phyloP scores from a whole-genome alignment of 1,284 basidiomycete species.

The Austroboletus sp. region DNA sequence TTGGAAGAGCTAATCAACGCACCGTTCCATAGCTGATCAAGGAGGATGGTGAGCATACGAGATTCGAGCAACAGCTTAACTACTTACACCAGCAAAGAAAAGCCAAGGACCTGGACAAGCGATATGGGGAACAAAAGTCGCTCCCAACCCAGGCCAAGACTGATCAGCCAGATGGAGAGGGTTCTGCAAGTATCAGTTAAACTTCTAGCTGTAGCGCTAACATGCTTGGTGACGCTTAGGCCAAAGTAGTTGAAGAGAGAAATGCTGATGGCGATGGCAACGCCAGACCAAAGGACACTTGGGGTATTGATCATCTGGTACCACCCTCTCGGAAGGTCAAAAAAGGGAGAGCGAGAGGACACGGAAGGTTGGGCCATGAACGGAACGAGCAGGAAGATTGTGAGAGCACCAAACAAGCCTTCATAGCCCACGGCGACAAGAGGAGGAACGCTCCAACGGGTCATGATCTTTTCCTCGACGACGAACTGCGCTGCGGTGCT shows the following conservation, averaged over 20 bases:
- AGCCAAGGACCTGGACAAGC: constrained; percentile 82
- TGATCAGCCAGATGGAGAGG: constrained; percentile 85
- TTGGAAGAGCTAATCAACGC: constrained; percentile 16
- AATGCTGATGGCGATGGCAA: constrained; percentile 79
- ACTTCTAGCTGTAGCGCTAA: constrained; percentile 82
- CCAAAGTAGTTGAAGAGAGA: constrained; percentile 97
- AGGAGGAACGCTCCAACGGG: constrained; percentile 81
- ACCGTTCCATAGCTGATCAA: constrained; percentile 53
- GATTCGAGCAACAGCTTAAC: constrained; percentile 26
- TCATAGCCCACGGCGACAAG: constrained; percentile 91
- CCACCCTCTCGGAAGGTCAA: constrained; percentile 88
- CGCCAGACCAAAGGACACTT: constrained; percentile 67
- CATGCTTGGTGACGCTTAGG: constrained; percentile 83
- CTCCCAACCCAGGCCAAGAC: constrained; percentile 90
- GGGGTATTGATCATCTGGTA: constrained; percentile 80
- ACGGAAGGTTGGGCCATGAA: constrained; percentile 58
- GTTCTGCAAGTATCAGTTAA: constrained; percentile 96
- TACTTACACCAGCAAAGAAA: constrained; percentile 78
- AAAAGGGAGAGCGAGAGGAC: constrained; percentile 64
- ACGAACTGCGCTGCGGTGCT: constrained; percentile 90
- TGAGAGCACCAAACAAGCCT: constrained; percentile 83
- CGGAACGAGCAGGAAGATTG: constrained; percentile 69
- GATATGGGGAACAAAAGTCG: constrained; percentile 76
- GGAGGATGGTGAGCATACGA: constrained; percentile 7
- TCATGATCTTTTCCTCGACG: constrained; percentile 83